Evolutionary conservation across 305 asterid species (phyloP).

Genomic region (Fraxinus angustifolia): DNA sequence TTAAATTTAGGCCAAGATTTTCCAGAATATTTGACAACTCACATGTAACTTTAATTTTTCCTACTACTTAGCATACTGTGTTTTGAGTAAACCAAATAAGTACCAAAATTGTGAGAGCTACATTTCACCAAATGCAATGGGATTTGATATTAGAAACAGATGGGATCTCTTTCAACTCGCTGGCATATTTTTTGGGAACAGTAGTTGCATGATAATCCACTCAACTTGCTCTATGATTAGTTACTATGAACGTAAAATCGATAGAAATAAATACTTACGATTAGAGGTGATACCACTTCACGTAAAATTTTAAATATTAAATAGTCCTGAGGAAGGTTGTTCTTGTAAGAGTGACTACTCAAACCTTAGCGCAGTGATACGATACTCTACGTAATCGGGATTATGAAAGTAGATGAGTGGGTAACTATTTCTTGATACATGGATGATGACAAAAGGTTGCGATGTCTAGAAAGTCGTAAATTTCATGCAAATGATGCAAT

Average conservation of each 20-base stretch:
- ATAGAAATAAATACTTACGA: neutral
- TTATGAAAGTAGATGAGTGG: neutral
- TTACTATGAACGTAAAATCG: neutral
- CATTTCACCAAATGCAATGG: neutral
- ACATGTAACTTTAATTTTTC: neutral
- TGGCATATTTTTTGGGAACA: neutral
- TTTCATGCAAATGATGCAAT: neutral
- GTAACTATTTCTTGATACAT: neutral
- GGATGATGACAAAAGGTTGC: neutral
- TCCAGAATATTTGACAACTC: neutral
- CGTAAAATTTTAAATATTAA: neutral
- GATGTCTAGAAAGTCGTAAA: neutral
- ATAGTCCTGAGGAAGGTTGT: neutral
- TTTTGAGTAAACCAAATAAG: neutral
- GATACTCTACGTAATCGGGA: neutral
- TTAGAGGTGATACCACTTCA: neutral
- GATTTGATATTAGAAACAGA: neutral
- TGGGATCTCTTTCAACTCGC: neutral
- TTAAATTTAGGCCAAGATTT: neutral
- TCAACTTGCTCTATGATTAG: neutral
- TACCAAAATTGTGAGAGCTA: conserved; percentile 9
- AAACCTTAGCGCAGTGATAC: neutral
- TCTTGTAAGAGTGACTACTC: neutral
- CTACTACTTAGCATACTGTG: neutral
- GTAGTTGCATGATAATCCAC: neutral